Conservation (phyloP, 2,329 filamentous ascomycete genomes). For the Beauveria australis region DNA sequence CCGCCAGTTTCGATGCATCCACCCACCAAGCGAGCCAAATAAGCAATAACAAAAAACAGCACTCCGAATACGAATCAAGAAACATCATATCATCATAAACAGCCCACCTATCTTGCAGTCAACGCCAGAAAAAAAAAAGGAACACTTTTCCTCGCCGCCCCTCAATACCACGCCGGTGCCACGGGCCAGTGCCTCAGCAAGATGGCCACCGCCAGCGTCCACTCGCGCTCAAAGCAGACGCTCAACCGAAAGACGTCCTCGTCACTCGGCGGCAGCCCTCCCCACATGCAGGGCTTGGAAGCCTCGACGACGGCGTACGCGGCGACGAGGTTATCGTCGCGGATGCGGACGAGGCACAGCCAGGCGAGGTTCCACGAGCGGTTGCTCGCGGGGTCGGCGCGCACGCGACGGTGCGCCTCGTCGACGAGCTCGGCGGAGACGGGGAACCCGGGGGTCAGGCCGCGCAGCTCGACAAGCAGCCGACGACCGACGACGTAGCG, state of each 20-base stretch:
- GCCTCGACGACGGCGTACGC: conserved; percentile 55
- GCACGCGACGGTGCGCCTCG: conserved; percentile 57
- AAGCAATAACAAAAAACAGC: not conserved
- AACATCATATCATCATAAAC: not conserved
- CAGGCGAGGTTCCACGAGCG: conserved; percentile 71
- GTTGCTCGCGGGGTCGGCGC: conserved; percentile 54
- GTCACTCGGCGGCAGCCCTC: conserved; percentile 43
- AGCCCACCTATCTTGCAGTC: not conserved
- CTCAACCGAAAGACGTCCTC: conserved; percentile 52
- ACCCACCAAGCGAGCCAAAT: not conserved
- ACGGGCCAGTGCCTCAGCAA: conserved; percentile 63
- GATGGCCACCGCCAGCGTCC: conserved; percentile 54
- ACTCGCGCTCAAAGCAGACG: conserved; percentile 57
- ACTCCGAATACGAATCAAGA: not conserved
- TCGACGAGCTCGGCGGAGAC: conserved; percentile 57
- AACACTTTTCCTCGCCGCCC: not conserved
- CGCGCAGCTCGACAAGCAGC: conserved; percentile 60
- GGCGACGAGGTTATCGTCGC: conserved; percentile 52
- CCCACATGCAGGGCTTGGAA: conserved; percentile 62
- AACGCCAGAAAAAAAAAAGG: not conserved
- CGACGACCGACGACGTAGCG: conserved; percentile 66
- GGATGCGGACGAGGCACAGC: conserved; percentile 60
- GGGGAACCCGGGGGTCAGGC: conserved; percentile 58
- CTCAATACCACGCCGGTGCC: conserved; percentile 48
- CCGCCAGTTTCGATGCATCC: not conserved